Conservation (phyloP, 148 eudicot species). For the Rhododendron simsii region DNA sequence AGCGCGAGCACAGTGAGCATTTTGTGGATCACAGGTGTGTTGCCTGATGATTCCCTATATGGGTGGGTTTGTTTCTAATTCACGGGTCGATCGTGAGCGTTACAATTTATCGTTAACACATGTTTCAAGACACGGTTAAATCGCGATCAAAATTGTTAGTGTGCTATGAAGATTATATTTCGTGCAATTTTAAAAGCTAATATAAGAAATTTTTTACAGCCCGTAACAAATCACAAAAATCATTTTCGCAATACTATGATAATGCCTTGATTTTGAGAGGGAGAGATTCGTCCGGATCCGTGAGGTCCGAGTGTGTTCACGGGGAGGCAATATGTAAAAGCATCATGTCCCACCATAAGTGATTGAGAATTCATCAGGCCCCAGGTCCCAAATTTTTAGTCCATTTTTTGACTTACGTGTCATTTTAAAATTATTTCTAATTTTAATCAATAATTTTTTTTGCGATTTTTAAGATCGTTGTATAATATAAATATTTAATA, state of each 20-base stretch:
- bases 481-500: no score
- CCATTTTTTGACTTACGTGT: no score
- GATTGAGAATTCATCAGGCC: constrained; percentile 8
- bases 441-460: no score
- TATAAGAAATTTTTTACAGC: background rate
- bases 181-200: background rate
- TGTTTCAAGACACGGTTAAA: background rate
- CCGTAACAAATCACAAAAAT: no score
- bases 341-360: constrained; percentile 3
- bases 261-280: background rate
- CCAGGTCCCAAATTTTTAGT: background rate
- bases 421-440: no score
- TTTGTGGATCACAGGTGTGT: background rate
- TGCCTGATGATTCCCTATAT: background rate
- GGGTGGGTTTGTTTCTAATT: background rate
- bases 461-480: no score
- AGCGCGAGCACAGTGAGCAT: background rate
- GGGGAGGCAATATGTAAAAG: constrained; percentile 2
- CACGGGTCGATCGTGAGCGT: background rate
- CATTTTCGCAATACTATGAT: background rate
- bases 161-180: background rate
- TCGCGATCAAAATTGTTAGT: background rate
- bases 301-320: background rate
- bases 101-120: no score
- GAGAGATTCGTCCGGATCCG: background rate